Base-by-base conservation (phyloP, 2,329 filamentous ascomycete genomes). In the Xylaria sp. region DNA sequence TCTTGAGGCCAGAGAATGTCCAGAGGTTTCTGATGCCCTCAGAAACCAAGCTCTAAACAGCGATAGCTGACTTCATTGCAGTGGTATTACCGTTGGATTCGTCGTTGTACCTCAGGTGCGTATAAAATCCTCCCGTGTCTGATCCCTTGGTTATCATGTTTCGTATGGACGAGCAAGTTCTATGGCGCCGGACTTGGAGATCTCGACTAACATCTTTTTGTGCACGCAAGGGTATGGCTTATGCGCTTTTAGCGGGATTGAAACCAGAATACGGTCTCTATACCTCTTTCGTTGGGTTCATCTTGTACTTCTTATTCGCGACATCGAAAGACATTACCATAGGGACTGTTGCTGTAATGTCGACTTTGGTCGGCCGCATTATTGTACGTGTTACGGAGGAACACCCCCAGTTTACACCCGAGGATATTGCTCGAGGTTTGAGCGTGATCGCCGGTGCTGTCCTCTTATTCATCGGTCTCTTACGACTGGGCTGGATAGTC, bases 301-400 rank as follows among this genome's bases (percentile, higher is more conserved):
- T 80, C 36, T 68, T 81, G 25, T 81, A 81, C 72, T 81, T 79
- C 70, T 73, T 78, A 50, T 81, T 81, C 64, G 79, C 78, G 1
- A 81, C 79, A 3, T 80, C 78, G 46, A 80, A 80, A 73, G 84
- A 86, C 80, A 97, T 97, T 77, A 96, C 93, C 20, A 96, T 97
- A 71, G 93, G 93, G 45, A 91, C 84, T 13, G 84, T 85, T 20
- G 83, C 83, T 25, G 83, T 86, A 73, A 85, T 86, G 83, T 86
- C 84, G 23, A 83, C 83, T 55, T 80, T 86, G 28, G 84, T 84
- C 1, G 84, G 84, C 23, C 82, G 83, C 70, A 81, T 86, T 48
- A 81, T 86, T 15, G 74, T 78, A 39, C 77, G 77, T 50, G 81
- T 81, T 67, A 77, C 75, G 9, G 78, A 79, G 5, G 72, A 69